Evolutionary conservation across 2,329 filamentous ascomycete genomes (phyloP).

Genomic region (Corynespora cassiicola): DNA sequence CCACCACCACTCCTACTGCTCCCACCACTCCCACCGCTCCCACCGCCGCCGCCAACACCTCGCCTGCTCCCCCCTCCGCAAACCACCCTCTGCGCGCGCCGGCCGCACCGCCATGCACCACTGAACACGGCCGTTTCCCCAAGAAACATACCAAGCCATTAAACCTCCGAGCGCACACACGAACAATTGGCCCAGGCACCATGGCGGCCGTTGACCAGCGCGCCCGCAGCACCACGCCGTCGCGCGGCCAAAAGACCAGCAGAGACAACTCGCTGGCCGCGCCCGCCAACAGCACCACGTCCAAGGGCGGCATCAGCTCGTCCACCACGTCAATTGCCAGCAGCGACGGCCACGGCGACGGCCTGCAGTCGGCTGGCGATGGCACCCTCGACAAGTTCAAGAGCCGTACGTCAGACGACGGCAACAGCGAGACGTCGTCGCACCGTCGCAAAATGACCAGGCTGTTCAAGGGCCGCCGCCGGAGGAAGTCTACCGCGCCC

Average conservation of each 20-base stretch:
- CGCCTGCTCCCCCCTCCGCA: not conserved
- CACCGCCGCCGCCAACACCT: not conserved
- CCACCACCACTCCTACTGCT: no score
- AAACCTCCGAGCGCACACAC: not conserved
- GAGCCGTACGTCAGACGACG: slow-evolving; percentile 49
- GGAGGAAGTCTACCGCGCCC: slow-evolving; percentile 36
- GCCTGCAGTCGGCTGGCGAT: slow-evolving; percentile 42
- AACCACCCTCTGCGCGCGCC: not conserved
- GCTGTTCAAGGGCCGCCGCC: slow-evolving; percentile 57
- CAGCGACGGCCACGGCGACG: slow-evolving; percentile 35
- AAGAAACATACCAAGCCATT: no score
- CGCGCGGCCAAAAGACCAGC: slow-evolving; percentile 19
- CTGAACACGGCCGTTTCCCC: no score
- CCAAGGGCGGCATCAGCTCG: slow-evolving; percentile 35
- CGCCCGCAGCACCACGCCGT: slow-evolving; percentile 28
- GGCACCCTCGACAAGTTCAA: slow-evolving; percentile 48
- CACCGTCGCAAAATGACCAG: slow-evolving; percentile 58
- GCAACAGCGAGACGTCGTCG: slow-evolving; percentile 46
- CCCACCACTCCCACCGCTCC: no score
- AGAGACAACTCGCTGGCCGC: slow-evolving; percentile 32
- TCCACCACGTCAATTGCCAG: slow-evolving; percentile 38
- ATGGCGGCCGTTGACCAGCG: slow-evolving; percentile 35
- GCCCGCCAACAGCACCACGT: slow-evolving; percentile 20
- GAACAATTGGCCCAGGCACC: slow-evolving; percentile 1
- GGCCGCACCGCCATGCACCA: no score